phyloP scores from a whole-genome alignment of 768 basidiomycete species.

The Hysterangium stoloniferum region DNA sequence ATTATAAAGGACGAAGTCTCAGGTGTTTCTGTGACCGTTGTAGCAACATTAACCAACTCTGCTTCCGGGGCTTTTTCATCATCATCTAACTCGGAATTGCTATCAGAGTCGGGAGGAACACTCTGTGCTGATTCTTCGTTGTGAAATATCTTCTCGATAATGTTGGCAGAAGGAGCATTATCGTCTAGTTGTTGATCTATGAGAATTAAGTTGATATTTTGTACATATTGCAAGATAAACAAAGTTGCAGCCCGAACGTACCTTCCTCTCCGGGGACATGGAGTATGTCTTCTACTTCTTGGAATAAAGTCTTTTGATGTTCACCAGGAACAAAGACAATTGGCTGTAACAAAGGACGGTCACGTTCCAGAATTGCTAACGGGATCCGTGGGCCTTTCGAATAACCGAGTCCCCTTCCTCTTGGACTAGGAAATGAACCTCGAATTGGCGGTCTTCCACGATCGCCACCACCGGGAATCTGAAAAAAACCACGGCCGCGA shows the following conservation, averaged over 20 bases:
- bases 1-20: background rate
- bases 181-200: constrained; percentile 43
- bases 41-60: constrained; percentile 24
- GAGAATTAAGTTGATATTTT: background rate
- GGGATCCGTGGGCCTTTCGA: constrained; percentile 2
- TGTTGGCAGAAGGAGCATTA: constrained; percentile 65
- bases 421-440: background rate
- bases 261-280: constrained; percentile 11
- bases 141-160: constrained; percentile 56
- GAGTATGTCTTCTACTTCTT: constrained; percentile 32
- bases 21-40: constrained; percentile 9
- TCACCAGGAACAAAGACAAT: constrained; percentile 61
- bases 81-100: constrained; percentile 12
- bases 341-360: constrained; percentile 58
- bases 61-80: constrained; percentile 26
- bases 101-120: constrained; percentile 14
- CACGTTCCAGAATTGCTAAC: constrained; percentile 33
- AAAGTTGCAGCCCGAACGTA: constrained; percentile 34
- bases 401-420: background rate
- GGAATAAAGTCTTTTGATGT: constrained; percentile 43
- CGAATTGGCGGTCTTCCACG: background rate
- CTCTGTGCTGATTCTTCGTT: constrained; percentile 16
- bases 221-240: background rate
- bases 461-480: background rate
- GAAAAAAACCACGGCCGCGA: background rate